Conservation (phyloP, 2,329 filamentous ascomycete species). For the Botrytis squamosa region DNA sequence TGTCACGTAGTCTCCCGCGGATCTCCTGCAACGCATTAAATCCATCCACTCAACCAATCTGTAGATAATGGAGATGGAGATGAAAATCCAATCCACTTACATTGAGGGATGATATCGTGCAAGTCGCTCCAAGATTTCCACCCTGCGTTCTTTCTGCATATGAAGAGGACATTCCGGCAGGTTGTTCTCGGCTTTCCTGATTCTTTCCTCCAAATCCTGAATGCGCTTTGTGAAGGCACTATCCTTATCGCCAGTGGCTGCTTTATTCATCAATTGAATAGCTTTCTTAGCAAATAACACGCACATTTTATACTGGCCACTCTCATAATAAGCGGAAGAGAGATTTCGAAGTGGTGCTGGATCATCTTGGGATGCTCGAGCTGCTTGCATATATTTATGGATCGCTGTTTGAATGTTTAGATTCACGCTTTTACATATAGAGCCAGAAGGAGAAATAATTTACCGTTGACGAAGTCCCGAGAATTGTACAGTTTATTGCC, state of each 20-base stretch:
- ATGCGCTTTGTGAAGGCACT: neutral
- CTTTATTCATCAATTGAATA: neutral
- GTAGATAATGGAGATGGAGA: neutral
- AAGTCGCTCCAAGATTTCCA: neutral
- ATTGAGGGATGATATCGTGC: neutral
- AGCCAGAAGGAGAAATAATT: neutral
- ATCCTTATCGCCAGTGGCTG: neutral
- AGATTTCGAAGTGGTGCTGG: neutral
- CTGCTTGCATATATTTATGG: neutral
- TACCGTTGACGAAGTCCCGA: neutral
- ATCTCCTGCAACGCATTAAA: neutral
- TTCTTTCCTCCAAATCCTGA: neutral
- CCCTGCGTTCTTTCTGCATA: neutral
- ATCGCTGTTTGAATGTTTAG: neutral
- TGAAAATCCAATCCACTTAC: neutral
- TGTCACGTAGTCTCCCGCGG: neutral
- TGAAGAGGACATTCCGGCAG: neutral
- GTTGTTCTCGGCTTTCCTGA: neutral
- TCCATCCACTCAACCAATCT: neutral
- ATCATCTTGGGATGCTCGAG: neutral
- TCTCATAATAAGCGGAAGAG: neutral
- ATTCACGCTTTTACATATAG: neutral
- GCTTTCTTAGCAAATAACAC: neutral
- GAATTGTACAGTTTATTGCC: neutral
- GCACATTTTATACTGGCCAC: neutral